Conservation (phyloP, 73 alveolate genomes). For the Tetrahymena elliotti region DNA sequence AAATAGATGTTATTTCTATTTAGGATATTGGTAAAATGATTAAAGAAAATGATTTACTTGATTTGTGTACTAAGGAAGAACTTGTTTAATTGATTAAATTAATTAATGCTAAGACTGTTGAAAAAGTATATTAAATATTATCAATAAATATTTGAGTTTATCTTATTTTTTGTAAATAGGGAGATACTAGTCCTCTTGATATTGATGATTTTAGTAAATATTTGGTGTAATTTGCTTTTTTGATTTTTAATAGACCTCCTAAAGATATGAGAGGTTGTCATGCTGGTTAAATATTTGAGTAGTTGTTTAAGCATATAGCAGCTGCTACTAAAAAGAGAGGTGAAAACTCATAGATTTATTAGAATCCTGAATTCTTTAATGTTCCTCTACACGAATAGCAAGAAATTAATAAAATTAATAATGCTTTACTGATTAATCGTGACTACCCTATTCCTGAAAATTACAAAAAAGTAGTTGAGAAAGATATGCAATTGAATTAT, state of each 20-base stretch:
- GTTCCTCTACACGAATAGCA: not conserved
- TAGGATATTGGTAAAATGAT: not conserved
- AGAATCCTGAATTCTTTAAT: not conserved
- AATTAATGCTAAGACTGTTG: not conserved
- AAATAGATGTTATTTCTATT: not conserved
- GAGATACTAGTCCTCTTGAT: not conserved
- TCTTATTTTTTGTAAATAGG: not conserved
- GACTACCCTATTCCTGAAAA: not conserved
- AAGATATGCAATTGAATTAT: not conserved
- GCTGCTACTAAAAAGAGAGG: not conserved
- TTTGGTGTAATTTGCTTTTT: not conserved
- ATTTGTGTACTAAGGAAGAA: not conserved
- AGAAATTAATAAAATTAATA: not conserved
- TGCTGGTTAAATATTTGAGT: not conserved
- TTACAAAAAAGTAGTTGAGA: not conserved
- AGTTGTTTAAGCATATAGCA: not conserved
- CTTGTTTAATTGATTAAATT: not conserved
- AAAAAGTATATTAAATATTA: not conserved
- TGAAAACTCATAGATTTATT: not conserved
- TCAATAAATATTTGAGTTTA: not conserved
- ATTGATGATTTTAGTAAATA: not conserved
- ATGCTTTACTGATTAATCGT: not conserved
- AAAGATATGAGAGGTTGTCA: not conserved
- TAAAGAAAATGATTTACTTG: not conserved
- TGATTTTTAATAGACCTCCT: not conserved